Evolutionary conservation across 176 grass and related monocot species (phyloP).

Genomic region (Ampelocalamus luodianensis): DNA sequence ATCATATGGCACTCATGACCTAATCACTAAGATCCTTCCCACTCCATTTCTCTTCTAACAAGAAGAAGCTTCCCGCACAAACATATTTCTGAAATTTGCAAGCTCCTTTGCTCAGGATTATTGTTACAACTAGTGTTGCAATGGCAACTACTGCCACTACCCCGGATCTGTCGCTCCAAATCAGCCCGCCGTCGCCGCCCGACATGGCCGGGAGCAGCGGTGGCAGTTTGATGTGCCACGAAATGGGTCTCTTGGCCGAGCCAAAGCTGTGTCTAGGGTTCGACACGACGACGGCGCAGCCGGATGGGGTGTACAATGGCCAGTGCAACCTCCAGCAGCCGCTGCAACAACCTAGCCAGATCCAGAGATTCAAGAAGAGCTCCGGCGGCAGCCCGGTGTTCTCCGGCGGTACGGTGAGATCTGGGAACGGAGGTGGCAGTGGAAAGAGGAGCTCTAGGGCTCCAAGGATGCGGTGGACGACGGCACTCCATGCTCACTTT

Average conservation of each 20-base stretch:
- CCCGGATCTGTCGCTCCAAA: conserved; percentile 81
- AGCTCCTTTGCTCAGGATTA: not conserved
- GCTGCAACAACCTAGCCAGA: conserved; percentile 63
- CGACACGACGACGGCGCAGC: conserved; percentile 1
- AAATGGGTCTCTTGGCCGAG: conserved; percentile 48
- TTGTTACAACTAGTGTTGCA: not conserved
- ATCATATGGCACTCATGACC: conserved; percentile 85
- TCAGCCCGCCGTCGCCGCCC: conserved; percentile 59
- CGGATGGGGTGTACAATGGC: not conserved
- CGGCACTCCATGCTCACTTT: conserved; percentile 89
- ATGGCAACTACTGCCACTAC: conserved; percentile 39
- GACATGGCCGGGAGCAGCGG: conserved; percentile 27
- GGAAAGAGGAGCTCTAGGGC: conserved; percentile 82
- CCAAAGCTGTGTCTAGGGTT: conserved; percentile 68
- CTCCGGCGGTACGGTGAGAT: conserved; percentile 26
- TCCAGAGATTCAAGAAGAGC: conserved; percentile 76
- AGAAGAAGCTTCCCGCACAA: conserved; percentile 28
- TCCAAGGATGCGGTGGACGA: conserved; percentile 98
- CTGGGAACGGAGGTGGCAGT: conserved; percentile 25
- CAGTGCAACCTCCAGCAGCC: conserved; percentile 24
- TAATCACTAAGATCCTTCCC: conserved; percentile 64
- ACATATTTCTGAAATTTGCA: conserved; percentile 29
- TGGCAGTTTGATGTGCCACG: conserved; percentile 39
- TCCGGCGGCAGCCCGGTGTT: conserved; percentile 11
- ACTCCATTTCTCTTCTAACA: conserved; percentile 46